phyloP scores from a whole-genome alignment of 1,284 basidiomycete genomes.

The Lentinula novae-zelandiae region DNA sequence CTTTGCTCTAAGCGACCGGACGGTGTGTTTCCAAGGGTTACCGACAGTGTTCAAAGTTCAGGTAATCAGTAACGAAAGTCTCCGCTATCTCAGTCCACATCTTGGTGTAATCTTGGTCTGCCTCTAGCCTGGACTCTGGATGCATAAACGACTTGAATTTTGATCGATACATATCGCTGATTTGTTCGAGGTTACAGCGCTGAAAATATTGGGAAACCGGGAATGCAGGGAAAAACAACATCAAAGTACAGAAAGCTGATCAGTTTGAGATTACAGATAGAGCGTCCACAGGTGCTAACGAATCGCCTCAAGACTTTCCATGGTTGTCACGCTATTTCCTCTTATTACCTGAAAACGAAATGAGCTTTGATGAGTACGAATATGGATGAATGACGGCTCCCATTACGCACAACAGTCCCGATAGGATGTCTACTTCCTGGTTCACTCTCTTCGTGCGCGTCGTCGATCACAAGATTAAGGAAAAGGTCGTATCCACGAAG shows the following conservation, averaged over 20 bases:
- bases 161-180: too few relatives aligned
- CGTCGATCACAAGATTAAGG: slow-evolving; percentile 96
- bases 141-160: too few relatives aligned
- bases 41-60: too few relatives aligned
- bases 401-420: slow-evolving; percentile 78
- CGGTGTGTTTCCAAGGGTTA: too few relatives aligned
- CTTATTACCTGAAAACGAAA: slow-evolving; percentile 72
- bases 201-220: neutral
- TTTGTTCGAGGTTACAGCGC: neutral
- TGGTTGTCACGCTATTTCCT: slow-evolving; percentile 91
- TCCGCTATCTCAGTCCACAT: too few relatives aligned
- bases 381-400: slow-evolving; percentile 8
- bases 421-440: slow-evolving; percentile 88
- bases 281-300: slow-evolving; percentile 31
- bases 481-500: slow-evolving; percentile 98
- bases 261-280: neutral
- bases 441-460: slow-evolving; percentile 88
- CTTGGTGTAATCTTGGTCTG: too few relatives aligned
- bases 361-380: slow-evolving; percentile 7
- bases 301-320: slow-evolving; percentile 77
- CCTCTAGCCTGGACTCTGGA: too few relatives aligned
- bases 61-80: too few relatives aligned
- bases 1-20: too few relatives aligned
- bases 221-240: neutral
- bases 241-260: neutral